These are phyloP conservation scores for Aureobasidium sp. DNA, from an alignment of 2,329 filamentous ascomycete genomes.

Conservation along the genomic window DNA sequence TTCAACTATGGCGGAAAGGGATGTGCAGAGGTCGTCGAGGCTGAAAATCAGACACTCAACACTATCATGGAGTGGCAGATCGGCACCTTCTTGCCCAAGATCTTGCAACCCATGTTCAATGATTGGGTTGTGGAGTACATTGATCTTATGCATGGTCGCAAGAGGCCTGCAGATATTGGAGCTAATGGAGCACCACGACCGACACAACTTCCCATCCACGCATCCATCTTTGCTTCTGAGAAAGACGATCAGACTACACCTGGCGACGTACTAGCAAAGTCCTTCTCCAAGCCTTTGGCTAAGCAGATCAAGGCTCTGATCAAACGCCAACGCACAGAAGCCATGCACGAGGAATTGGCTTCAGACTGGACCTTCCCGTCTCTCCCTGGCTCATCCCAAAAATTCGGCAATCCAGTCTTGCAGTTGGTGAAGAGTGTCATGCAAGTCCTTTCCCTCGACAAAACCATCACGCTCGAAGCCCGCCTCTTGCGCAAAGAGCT, in stretches of 20 bases:
- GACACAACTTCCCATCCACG: constrained; percentile 53
- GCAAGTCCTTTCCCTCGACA: constrained; percentile 85
- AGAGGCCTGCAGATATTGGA: constrained; percentile 47
- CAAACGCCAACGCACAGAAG: constrained; percentile 75
- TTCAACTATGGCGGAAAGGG: constrained; percentile 98
- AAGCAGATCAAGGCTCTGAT: constrained; percentile 80
- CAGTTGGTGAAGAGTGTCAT: constrained; percentile 90
- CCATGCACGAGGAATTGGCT: constrained; percentile 80
- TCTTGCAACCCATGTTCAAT: constrained; percentile 76
- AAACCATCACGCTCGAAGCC: constrained; percentile 81
- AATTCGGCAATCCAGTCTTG: constrained; percentile 63
- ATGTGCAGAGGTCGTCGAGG: constrained; percentile 67
- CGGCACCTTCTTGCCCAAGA: constrained; percentile 71
- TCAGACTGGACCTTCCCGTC: constrained; percentile 78
- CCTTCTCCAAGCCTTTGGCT: constrained; percentile 81
- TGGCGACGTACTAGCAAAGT: constrained; percentile 62
- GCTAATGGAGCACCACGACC: constrained; percentile 43
- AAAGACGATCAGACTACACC: constrained; percentile 49
- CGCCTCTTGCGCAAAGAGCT: constrained; percentile 83
- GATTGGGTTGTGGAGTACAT: constrained; percentile 95
- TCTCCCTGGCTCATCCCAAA: constrained; percentile 63
- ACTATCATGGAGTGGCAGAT: constrained; percentile 99
- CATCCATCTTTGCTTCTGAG: constrained; percentile 45
- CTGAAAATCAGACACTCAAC: constrained; percentile 71
- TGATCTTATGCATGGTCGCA: constrained; percentile 82